Conservation (phyloP, 2,329 filamentous ascomycete genomes). For the Neonectria hederae region DNA sequence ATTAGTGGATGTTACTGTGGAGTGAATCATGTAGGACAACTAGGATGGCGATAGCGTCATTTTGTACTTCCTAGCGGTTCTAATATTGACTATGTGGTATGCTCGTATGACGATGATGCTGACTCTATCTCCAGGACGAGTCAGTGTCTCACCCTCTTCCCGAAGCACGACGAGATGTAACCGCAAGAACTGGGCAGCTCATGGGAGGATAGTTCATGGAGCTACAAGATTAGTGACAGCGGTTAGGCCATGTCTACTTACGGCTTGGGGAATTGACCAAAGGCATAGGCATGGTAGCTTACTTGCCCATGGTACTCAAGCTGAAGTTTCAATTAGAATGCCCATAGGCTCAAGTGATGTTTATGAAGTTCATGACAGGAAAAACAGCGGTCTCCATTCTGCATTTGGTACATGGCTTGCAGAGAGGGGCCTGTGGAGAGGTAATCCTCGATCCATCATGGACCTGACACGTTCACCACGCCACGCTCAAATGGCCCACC, state of each 20-base stretch:
- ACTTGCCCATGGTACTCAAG: too few species aligned
- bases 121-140: neutral
- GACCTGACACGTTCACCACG: too few species aligned
- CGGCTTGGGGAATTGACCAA: too few species aligned
- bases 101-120: neutral
- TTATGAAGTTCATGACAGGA: too few species aligned
- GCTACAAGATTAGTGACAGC: neutral
- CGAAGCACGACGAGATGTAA: neutral
- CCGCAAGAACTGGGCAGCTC: neutral
- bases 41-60: neutral
- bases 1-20: neutral
- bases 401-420: too few species aligned
- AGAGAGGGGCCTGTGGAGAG: too few species aligned
- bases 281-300: too few species aligned
- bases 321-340: too few species aligned
- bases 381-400: too few species aligned
- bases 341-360: too few species aligned
- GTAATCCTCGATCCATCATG: too few species aligned
- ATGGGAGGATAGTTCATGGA: neutral
- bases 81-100: neutral
- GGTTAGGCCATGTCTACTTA: neutral
- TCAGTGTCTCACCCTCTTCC: neutral
- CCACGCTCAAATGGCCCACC: too few species aligned
- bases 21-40: neutral
- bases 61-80: neutral